A percentile compares a stretch with the other conserved stretches of the same genome.
Evolutionary conservation across 2,329 filamentous ascomycete species (phyloP).

Genomic region (Plenodomus tracheiphilus): DNA sequence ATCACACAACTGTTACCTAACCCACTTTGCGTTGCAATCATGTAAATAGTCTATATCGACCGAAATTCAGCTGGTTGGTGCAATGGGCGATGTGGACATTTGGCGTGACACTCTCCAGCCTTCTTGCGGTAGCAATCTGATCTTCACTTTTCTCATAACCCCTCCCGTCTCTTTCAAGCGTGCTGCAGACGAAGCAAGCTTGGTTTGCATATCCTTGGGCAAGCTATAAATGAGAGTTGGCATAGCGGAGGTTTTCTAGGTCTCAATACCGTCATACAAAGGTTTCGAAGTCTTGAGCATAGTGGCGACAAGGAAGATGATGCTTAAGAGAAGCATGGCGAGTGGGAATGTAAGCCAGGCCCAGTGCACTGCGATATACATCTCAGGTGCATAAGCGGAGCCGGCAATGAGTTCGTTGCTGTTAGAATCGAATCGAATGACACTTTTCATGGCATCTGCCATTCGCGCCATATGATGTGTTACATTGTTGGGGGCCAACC

Average conservation of each 20-base stretch:
- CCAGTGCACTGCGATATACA: constrained; percentile 26
- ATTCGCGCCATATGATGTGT: constrained; percentile 23
- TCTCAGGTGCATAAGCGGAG: constrained; percentile 2
- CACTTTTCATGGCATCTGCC: constrained; percentile 23
- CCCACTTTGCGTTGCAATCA: too few species aligned
- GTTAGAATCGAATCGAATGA: constrained; percentile 14
- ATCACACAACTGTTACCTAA: too few species aligned
- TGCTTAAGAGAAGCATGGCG: constrained; percentile 21
- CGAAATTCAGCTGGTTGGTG: too few species aligned
- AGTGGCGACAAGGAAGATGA: constrained; percentile 26
- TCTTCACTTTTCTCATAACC: constrained; percentile 5
- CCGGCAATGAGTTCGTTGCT: constrained; percentile 15
- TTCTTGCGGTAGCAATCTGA: constrained; percentile 11
- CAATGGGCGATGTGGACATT: too few species aligned
- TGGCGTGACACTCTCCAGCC: constrained; percentile 20
- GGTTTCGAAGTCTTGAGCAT: constrained; percentile 4
- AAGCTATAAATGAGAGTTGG: constrained; percentile 15
- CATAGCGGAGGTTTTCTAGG: constrained; percentile 30
- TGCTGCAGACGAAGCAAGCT: not conserved
- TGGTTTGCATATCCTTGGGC: constrained; percentile 5
- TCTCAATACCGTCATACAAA: not conserved
- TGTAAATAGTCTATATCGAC: too few species aligned
- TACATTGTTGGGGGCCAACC: constrained; percentile 26
- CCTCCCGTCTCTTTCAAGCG: too few species aligned
- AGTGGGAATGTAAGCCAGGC: constrained; percentile 36